Percentiles rank a stretch among this genome's conserved stretches.
Conservation (phyloP, 1,284 basidiomycete genomes). For the Kalmanozyma brasiliensis region DNA sequence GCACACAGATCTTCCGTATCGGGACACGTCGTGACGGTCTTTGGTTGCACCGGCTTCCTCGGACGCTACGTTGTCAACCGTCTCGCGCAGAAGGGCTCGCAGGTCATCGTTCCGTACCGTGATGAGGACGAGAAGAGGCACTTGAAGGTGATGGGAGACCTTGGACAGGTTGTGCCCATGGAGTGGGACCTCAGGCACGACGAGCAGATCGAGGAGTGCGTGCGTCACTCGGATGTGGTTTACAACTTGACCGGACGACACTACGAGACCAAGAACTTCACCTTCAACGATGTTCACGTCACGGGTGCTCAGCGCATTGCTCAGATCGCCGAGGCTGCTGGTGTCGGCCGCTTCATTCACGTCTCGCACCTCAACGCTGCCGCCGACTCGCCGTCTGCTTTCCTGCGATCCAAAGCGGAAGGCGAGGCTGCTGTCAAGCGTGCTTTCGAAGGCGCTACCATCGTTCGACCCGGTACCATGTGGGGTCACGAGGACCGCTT, state of each 20-base stretch:
- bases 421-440: slow-evolving; percentile 89
- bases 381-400: slow-evolving; percentile 79
- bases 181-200: slow-evolving; percentile 94
- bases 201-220: slow-evolving; percentile 89
- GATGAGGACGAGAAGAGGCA: slow-evolving; percentile 94
- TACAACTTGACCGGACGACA: slow-evolving; percentile 91
- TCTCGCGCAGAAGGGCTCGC: slow-evolving; percentile 84
- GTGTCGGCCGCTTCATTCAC: slow-evolving; percentile 88
- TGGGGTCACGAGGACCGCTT: slow-evolving; percentile 95
- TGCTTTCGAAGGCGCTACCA: slow-evolving; percentile 87
- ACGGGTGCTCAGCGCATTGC: slow-evolving; percentile 78
- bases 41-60: slow-evolving; percentile 94
- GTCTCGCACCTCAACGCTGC: slow-evolving; percentile 95
- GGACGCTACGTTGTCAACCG: slow-evolving; percentile 85
- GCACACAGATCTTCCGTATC: slow-evolving; percentile 57
- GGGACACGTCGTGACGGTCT: slow-evolving; percentile 88
- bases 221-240: slow-evolving; percentile 96
- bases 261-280: slow-evolving; percentile 92
- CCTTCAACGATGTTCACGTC: slow-evolving; percentile 81
- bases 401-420: slow-evolving; percentile 88
- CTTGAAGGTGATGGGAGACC: slow-evolving; percentile 91
- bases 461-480: slow-evolving; percentile 85
- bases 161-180: slow-evolving; percentile 95
- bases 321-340: slow-evolving; percentile 78
- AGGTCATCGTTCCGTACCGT: slow-evolving; percentile 93